These are phyloP conservation scores for Kwoniella heveanensis DNA, from an alignment of 768 basidiomycete genomes.

Conservation along the genomic window DNA sequence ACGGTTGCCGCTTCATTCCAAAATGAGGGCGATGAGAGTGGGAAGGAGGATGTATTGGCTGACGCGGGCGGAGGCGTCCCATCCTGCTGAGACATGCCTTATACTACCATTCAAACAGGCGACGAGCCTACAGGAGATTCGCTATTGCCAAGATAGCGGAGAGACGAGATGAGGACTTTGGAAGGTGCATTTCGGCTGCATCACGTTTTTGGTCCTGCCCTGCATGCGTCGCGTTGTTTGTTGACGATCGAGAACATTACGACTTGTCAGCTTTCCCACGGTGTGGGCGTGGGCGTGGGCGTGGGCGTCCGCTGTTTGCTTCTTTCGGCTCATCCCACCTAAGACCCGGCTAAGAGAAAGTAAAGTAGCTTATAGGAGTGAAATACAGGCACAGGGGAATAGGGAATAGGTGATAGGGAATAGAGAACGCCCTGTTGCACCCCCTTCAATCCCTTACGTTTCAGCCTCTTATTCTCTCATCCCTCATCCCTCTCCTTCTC, in stretches of 20 bases:
- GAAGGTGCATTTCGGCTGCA: no score
- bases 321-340: no score
- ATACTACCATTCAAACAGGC: no score
- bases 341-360: no score
- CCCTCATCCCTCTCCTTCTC: background rate
- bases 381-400: background rate
- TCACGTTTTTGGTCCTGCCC: no score
- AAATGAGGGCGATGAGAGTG: conserved; percentile 43
- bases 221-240: no score
- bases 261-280: conserved; percentile 2
- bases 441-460: conserved; percentile 1
- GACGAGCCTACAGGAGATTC: no score
- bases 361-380: no score
- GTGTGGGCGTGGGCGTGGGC: background rate
- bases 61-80: conserved; percentile 14
- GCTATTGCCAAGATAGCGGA: background rate
- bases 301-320: background rate
- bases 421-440: no score
- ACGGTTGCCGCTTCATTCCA: conserved; percentile 42
- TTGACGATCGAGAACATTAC: conserved; percentile 6
- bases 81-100: conserved; percentile 22
- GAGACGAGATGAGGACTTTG: background rate
- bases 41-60: conserved; percentile 36
- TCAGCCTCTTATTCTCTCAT: background rate
- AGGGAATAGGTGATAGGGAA: no score